These are phyloP conservation scores for Verticillium alfalfae DNA, from an alignment of 2,329 filamentous ascomycete genomes.

Conservation along the genomic window DNA sequence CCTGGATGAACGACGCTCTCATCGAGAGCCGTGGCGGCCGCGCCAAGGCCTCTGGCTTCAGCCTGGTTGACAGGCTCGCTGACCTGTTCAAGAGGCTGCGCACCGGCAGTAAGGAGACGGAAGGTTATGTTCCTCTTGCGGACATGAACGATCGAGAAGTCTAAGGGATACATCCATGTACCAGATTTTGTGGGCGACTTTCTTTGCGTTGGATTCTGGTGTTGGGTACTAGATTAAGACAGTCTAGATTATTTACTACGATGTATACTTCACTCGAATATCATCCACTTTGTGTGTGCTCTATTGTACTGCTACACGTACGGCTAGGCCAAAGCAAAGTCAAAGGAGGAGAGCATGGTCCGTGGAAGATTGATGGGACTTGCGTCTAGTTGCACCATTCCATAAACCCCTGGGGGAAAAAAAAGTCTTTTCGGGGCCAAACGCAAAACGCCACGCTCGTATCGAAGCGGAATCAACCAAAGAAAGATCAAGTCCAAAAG, in stretches of 20 bases:
- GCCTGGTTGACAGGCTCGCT: constrained; percentile 33
- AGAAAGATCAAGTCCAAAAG: neutral
- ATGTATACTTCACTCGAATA: neutral
- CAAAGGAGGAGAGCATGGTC: too few species aligned
- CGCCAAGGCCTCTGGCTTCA: constrained; percentile 34
- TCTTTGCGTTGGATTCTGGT: neutral
- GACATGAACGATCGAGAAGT: constrained; percentile 34
- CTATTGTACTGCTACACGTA: too few species aligned
- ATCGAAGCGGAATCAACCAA: constrained; percentile 2
- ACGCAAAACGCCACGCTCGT: constrained; percentile 8
- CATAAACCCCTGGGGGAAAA: neutral
- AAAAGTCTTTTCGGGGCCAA: neutral
- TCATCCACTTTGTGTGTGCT: too few species aligned
- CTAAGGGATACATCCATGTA: neutral
- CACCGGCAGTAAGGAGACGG: constrained; percentile 35
- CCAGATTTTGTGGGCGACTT: neutral
- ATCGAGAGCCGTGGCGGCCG: constrained; percentile 52
- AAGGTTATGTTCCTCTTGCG: constrained; percentile 55
- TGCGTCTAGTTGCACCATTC: neutral
- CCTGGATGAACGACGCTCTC: constrained; percentile 75
- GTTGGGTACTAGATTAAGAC: neutral
- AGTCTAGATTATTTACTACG: neutral
- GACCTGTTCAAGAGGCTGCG: constrained; percentile 31
- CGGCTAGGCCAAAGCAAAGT: too few species aligned
- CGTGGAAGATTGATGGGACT: neutral